Evolutionary conservation across 2,329 filamentous ascomycete genomes (phyloP).

Genomic region (Monilinia polystroma): DNA sequence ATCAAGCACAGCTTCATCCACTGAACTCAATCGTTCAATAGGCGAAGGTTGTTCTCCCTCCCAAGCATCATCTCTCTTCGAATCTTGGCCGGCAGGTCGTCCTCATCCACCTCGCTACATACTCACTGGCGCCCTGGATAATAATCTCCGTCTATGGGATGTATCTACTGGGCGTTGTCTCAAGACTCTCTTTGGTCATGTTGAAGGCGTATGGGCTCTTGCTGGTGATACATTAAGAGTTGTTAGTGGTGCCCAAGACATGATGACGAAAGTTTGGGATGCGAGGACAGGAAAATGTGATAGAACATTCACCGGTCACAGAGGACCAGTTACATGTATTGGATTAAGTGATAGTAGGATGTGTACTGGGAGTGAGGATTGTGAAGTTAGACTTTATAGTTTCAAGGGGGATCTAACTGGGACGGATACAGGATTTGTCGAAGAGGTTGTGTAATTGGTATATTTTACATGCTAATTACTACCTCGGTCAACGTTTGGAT

Average conservation of each 20-base stretch:
- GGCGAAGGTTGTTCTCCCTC: slow-evolving; percentile 16
- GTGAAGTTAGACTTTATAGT: slow-evolving; percentile 81
- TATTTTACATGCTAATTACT: not conserved
- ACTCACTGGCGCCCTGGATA: slow-evolving; percentile 87
- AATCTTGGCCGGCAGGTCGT: slow-evolving; percentile 63
- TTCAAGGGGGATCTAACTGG: slow-evolving; percentile 47
- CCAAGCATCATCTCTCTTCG: slow-evolving; percentile 30
- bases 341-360: slow-evolving; percentile 86
- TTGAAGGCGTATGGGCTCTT: slow-evolving; percentile 94
- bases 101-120: slow-evolving; percentile 84
- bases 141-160: slow-evolving; percentile 91
- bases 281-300: slow-evolving; percentile 88
- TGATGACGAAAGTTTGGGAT: slow-evolving; percentile 96
- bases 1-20: slow-evolving; percentile 33
- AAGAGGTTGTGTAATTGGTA: not conserved
- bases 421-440: not conserved
- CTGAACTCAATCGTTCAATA: slow-evolving; percentile 12
- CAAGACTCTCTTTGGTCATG: slow-evolving; percentile 91
- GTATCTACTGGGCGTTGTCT: slow-evolving; percentile 77
- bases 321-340: slow-evolving; percentile 88
- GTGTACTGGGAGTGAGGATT: slow-evolving; percentile 90
- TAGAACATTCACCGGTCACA: slow-evolving; percentile 86
- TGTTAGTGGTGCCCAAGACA: slow-evolving; percentile 87
- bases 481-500: not conserved
- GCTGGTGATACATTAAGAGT: slow-evolving; percentile 85